These are phyloP conservation scores for Acacia acuminata DNA, from an alignment of 306 rosid species.

Conservation along the genomic window DNA sequence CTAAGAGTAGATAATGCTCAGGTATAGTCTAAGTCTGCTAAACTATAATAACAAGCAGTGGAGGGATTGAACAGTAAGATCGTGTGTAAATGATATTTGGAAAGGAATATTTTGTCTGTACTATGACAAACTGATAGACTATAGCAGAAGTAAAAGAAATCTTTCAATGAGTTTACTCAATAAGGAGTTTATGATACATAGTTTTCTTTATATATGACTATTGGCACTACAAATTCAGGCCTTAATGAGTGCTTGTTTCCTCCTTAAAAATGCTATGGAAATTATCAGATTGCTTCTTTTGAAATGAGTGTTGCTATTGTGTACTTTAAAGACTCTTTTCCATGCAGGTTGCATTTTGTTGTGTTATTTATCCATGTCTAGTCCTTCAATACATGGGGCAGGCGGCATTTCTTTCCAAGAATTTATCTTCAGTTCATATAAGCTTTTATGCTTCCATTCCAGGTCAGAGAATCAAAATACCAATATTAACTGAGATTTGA, in stretches of 20 bases:
- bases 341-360: constrained; percentile 70
- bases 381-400: constrained; percentile 93
- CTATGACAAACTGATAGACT: constrained; percentile 17
- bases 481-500: constrained; percentile 14
- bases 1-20: constrained; percentile 12
- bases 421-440: constrained; percentile 58
- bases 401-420: constrained; percentile 87
- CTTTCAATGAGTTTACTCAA: constrained; percentile 25
- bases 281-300: constrained; percentile 27
- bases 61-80: constrained; percentile 18
- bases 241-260: constrained; percentile 13
- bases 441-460: constrained; percentile 93
- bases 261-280: constrained; percentile 17
- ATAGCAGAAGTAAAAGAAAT: constrained; percentile 17
- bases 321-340: constrained; percentile 27
- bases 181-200: neutral
- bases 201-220: constrained; percentile 17
- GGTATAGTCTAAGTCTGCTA: neutral
- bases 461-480: constrained; percentile 51
- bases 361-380: constrained; percentile 73
- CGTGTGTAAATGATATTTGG: constrained; percentile 16
- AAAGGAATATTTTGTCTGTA: constrained; percentile 16
- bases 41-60: constrained; percentile 6
- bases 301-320: constrained; percentile 17
- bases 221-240: constrained; percentile 5